phyloP scores from a whole-genome alignment of 352 stramenopile genomes.

The Phytopythium vexans region DNA sequence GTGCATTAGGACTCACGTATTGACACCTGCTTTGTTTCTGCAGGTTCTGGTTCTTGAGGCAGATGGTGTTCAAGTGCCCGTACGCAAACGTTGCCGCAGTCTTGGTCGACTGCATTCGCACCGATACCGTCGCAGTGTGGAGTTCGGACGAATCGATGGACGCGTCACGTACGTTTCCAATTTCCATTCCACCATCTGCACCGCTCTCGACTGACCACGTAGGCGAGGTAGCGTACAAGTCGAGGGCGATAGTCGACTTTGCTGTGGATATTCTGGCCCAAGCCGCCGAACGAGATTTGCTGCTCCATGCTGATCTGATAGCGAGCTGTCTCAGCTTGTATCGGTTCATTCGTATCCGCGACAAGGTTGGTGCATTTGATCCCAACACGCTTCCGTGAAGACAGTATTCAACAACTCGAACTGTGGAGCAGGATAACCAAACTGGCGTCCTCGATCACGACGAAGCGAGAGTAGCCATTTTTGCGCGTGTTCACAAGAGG shows the following conservation, averaged over 20 bases:
- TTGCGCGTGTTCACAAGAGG: constrained; percentile 23
- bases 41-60: constrained; percentile 51
- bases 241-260: constrained; percentile 17
- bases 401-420: background rate
- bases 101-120: constrained; percentile 58
- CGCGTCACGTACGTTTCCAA: constrained; percentile 25
- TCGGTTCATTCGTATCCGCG: constrained; percentile 59
- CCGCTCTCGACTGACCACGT: background rate
- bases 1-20: background rate
- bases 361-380: constrained; percentile 39
- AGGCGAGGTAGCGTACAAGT: constrained; percentile 11
- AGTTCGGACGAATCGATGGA: constrained; percentile 9
- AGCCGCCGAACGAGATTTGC: constrained; percentile 53
- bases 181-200: background rate
- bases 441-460: constrained; percentile 23
- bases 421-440: constrained; percentile 20
- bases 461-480: constrained; percentile 6
- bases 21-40: constrained; percentile 1
- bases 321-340: constrained; percentile 65
- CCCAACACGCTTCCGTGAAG: background rate
- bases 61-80: constrained; percentile 47
- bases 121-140: constrained; percentile 42
- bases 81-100: constrained; percentile 72
- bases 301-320: constrained; percentile 56
- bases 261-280: constrained; percentile 31